Percentiles rank a stretch among this genome's conserved stretches.
Evolutionary conservation across 2,329 filamentous ascomycete species (phyloP).

Genomic region (Amauroascus verrucosus): DNA sequence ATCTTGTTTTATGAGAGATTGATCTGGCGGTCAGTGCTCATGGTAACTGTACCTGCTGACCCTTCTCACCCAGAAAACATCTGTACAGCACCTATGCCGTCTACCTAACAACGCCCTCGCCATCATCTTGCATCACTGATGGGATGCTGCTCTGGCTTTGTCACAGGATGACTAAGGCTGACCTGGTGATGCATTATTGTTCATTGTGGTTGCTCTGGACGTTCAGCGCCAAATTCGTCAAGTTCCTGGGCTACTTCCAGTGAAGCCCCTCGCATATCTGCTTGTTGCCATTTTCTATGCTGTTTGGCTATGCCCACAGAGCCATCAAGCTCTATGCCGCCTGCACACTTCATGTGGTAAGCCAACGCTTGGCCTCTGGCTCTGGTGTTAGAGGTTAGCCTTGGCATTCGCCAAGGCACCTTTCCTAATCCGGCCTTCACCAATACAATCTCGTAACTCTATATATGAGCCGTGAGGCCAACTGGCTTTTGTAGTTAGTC

Average conservation of each 20-base stretch:
- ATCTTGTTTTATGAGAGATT: constrained; percentile 58
- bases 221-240: constrained; percentile 73
- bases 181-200: constrained; percentile 39
- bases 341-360: constrained; percentile 45
- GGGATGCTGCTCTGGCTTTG: constrained; percentile 55
- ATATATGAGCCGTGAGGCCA: too few species aligned
- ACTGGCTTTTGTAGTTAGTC: too few species aligned
- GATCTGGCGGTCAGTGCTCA: constrained; percentile 60
- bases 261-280: constrained; percentile 64
- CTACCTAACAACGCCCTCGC: constrained; percentile 73
- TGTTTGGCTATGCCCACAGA: constrained; percentile 78
- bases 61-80: constrained; percentile 55
- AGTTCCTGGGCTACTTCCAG: constrained; percentile 67
- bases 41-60: constrained; percentile 3
- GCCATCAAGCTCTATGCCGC: constrained; percentile 74
- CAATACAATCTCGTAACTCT: too few species aligned
- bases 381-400: too few species aligned
- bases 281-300: constrained; percentile 62
- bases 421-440: too few species aligned
- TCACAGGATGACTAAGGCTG: constrained; percentile 52
- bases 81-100: constrained; percentile 79
- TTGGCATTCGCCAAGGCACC: too few species aligned
- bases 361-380: too few species aligned
- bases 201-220: constrained; percentile 57
- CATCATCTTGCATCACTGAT: constrained; percentile 64